Percentiles rank a stretch among this genome's conserved stretches.
These are phyloP conservation scores for Backusella sp. DNA, from an alignment of 192 early-diverging fungal genomes.

Conservation along the genomic window DNA sequence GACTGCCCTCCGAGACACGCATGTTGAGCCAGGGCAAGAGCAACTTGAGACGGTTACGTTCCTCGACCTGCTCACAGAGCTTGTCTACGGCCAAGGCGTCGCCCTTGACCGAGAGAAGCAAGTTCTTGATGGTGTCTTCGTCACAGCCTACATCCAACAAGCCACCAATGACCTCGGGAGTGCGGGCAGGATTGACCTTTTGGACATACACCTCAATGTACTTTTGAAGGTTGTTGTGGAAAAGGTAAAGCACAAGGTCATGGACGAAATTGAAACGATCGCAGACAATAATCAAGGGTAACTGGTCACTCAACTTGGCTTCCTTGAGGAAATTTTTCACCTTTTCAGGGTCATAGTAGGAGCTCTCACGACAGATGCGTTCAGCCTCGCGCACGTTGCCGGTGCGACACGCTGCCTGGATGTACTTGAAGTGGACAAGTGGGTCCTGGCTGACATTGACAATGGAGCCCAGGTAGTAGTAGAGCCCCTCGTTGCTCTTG, in stretches of 20 bases:
- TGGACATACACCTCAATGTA: conserved; percentile 99
- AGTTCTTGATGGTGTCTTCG: conserved; percentile 88
- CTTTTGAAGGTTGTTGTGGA: conserved; percentile 91
- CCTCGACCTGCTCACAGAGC: conserved; percentile 89
- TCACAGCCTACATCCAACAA: conserved; percentile 98
- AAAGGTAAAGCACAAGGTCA: conserved; percentile 94
- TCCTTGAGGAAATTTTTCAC: conserved; percentile 99
- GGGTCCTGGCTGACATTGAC: conserved; percentile 95
- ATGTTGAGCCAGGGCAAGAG: conserved; percentile 93
- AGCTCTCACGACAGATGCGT: conserved; percentile 94
- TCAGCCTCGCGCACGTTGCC: conserved; percentile 98
- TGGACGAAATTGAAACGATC: conserved; percentile 98
- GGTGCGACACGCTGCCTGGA: conserved; percentile 90
- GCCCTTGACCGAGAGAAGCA: conserved; percentile 82
- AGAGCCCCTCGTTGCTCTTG: conserved; percentile 92
- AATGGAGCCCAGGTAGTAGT: conserved; percentile 95
- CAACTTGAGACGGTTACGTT: conserved; percentile 96
- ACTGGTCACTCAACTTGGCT: conserved; percentile 91
- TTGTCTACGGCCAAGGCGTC: conserved; percentile 78
- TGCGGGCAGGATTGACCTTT: conserved; percentile 92
- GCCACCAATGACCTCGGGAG: conserved; percentile 95
- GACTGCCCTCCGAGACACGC: conserved; percentile 83
- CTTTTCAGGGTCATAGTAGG: conserved; percentile 95
- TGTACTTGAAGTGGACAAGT: conserved; percentile 98
- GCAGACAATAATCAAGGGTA: conserved; percentile 98